Evolutionary conservation across 805 yeast species (phyloP).

Genomic region (Priceomyces carsonii): DNA sequence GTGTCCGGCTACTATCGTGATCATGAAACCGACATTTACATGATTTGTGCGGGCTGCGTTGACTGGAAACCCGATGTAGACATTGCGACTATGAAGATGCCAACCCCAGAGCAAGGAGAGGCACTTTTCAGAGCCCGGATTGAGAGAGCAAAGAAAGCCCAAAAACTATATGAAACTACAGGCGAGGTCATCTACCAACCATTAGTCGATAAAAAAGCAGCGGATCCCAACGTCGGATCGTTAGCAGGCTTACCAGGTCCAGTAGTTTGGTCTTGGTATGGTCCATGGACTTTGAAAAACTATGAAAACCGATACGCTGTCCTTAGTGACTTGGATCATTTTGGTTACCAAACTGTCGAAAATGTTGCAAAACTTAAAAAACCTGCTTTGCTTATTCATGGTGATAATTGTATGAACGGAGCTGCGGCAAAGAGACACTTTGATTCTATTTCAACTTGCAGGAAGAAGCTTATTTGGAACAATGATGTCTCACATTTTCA

Average conservation of each 20-base stretch:
- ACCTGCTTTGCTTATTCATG: too few species aligned
- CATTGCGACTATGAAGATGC: too few species aligned
- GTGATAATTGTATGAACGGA: too few species aligned
- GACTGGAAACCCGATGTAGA: slow-evolving; percentile 1
- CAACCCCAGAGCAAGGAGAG: slow-evolving; percentile 2
- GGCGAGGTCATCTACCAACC: slow-evolving; percentile 5
- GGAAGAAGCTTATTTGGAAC: too few species aligned
- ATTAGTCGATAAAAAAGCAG: slow-evolving; percentile 1
- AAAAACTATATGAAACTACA: slow-evolving; percentile 1
- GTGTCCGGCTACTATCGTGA: slow-evolving; percentile 5
- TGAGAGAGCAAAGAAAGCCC: slow-evolving; percentile 4
- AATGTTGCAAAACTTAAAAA: slow-evolving; percentile 2
- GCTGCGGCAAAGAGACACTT: too few species aligned
- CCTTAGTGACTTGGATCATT: slow-evolving; percentile 5
- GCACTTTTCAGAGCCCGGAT: slow-evolving; percentile 1
- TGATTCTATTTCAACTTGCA: too few species aligned
- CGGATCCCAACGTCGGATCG: background rate
- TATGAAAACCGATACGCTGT: slow-evolving; percentile 3
- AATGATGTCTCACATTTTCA: too few species aligned
- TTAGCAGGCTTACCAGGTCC: slow-evolving; percentile 5
- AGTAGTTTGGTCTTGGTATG: slow-evolving; percentile 5
- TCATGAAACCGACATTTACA: slow-evolving; percentile 3
- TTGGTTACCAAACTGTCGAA: slow-evolving; percentile 3
- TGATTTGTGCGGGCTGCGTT: slow-evolving; percentile 3
- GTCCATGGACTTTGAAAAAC: slow-evolving; percentile 4